A percentile compares a stretch with the other conserved stretches of the same genome.
Evolutionary conservation across 805 yeast species (phyloP).

Genomic region (Candida wancherniae): DNA sequence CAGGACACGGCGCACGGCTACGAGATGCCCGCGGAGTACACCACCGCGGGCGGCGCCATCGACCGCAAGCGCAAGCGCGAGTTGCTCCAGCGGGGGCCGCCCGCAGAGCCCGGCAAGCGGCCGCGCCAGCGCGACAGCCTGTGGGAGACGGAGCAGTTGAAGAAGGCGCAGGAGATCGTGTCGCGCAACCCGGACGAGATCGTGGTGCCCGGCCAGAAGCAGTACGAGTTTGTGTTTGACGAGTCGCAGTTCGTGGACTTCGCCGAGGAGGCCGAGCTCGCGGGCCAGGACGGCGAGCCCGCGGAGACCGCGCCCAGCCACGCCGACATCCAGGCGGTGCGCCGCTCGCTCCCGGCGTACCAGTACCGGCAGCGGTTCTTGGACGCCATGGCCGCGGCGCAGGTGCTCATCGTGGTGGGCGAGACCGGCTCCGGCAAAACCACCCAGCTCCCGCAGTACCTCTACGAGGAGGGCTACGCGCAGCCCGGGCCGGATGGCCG

Average conservation of each 20-base stretch:
- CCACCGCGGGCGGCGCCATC: slow-evolving; percentile 47
- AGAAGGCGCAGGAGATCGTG: slow-evolving; percentile 32
- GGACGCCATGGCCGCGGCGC: slow-evolving; percentile 55
- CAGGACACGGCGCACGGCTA: slow-evolving; percentile 1
- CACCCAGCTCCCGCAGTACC: slow-evolving; percentile 85
- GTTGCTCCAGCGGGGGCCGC: slow-evolving; percentile 41
- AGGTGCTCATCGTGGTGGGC: slow-evolving; percentile 72
- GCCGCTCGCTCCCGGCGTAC: slow-evolving; percentile 74
- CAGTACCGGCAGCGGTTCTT: slow-evolving; percentile 56
- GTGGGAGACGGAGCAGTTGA: slow-evolving; percentile 55
- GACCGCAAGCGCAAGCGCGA: slow-evolving; percentile 53
- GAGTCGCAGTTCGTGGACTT: slow-evolving; percentile 57
- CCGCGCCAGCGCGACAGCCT: too few relatives aligned
- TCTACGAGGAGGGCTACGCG: slow-evolving; percentile 78
- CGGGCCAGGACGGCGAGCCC: slow-evolving; percentile 24
- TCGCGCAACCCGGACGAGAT: slow-evolving; percentile 35
- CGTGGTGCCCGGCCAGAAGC: slow-evolving; percentile 35
- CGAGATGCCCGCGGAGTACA: slow-evolving; percentile 50
- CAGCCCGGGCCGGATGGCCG: slow-evolving; percentile 27
- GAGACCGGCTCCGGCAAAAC: slow-evolving; percentile 95
- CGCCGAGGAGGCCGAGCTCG: slow-evolving; percentile 35
- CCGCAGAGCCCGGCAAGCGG: too few relatives aligned
- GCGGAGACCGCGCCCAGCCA: slow-evolving; percentile 4
- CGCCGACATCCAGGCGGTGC: slow-evolving; percentile 40
- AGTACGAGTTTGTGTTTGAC: slow-evolving; percentile 76